Percentiles rank a stretch among this genome's conserved stretches.
Evolutionary conservation across 2,329 filamentous ascomycete genomes (phyloP).

Genomic region (Fusarium euwallaceae): DNA sequence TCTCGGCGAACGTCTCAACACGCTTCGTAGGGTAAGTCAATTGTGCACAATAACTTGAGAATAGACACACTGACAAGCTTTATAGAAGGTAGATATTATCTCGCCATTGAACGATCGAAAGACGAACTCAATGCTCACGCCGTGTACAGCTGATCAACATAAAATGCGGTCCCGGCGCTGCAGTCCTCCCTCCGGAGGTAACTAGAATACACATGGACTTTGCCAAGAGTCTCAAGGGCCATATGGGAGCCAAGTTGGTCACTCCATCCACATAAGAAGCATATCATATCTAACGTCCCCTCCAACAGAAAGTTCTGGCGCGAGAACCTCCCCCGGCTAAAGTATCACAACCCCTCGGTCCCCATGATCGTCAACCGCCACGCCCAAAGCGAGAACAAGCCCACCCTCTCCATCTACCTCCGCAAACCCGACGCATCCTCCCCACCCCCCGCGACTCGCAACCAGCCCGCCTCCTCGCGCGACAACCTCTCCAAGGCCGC

Average conservation of each 20-base stretch:
- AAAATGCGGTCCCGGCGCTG: slow-evolving; percentile 85
- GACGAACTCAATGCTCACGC: slow-evolving; percentile 44
- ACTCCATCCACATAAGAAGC: slow-evolving; percentile 19
- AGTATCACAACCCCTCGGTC: slow-evolving; percentile 92
- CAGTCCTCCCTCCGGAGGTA: slow-evolving; percentile 81
- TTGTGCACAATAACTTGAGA: background rate
- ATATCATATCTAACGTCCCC: slow-evolving; percentile 28
- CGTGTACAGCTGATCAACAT: slow-evolving; percentile 76
- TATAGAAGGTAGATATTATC: slow-evolving; percentile 58
- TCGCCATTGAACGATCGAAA: slow-evolving; percentile 23
- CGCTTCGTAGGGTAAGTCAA: slow-evolving; percentile 76
- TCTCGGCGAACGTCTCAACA: slow-evolving; percentile 78
- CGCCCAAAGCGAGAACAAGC: slow-evolving; percentile 65
- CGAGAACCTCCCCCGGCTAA: slow-evolving; percentile 83
- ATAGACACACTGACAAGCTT: slow-evolving; percentile 34
- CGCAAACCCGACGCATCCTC: slow-evolving; percentile 52
- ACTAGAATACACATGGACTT: slow-evolving; percentile 83
- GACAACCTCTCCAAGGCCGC: slow-evolving; percentile 63
- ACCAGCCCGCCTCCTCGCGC: slow-evolving; percentile 62
- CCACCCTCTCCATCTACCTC: slow-evolving; percentile 76
- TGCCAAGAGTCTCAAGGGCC: slow-evolving; percentile 69
- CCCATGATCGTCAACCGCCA: slow-evolving; percentile 86
- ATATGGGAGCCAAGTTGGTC: slow-evolving; percentile 78
- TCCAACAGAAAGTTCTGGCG: slow-evolving; percentile 86
- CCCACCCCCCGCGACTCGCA: slow-evolving; percentile 46